Evolutionary conservation across 2,329 filamentous ascomycete genomes (phyloP).

Genomic region (Lasiodiplodia theobromae): DNA sequence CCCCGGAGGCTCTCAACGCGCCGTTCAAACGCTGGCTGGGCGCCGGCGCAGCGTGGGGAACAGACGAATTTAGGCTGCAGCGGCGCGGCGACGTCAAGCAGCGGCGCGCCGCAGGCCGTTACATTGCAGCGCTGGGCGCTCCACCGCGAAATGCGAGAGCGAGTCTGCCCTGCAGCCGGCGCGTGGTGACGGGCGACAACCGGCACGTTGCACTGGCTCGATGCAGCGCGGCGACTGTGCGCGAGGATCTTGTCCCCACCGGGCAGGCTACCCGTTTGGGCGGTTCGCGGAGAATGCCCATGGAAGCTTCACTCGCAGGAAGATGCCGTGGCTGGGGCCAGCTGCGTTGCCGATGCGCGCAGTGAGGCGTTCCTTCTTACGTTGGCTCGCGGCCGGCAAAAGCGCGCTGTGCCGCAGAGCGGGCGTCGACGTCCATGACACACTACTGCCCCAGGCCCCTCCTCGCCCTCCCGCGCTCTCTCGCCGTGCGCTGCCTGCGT

Average conservation of each 20-base stretch:
- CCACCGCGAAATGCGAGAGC: constrained; percentile 14
- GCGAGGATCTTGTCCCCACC: constrained; percentile 24
- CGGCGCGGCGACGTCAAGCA: constrained; percentile 15
- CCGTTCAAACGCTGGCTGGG: background rate
- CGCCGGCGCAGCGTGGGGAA: background rate
- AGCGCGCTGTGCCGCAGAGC: constrained; percentile 24
- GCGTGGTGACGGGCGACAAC: constrained; percentile 4
- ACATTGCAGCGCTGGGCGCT: constrained; percentile 15
- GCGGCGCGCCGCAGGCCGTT: constrained; percentile 1
- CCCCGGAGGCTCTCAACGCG: constrained; percentile 13
- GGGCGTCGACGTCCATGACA: constrained; percentile 19
- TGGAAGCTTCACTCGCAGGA: constrained; percentile 28
- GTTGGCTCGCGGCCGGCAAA: constrained; percentile 24
- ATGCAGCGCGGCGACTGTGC: constrained; percentile 20
- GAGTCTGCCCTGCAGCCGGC: background rate
- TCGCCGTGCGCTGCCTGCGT: constrained; percentile 4
- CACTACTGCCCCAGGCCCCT: constrained; percentile 19
- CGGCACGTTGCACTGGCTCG: constrained; percentile 13
- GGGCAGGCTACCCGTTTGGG: constrained; percentile 21
- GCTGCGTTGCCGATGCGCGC: constrained; percentile 22
- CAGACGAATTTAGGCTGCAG: constrained; percentile 16
- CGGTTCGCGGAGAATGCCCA: constrained; percentile 24
- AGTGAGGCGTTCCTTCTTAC: constrained; percentile 25
- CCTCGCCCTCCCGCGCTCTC: constrained; percentile 14
- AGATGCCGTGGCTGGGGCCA: constrained; percentile 24